These are phyloP conservation scores for Coemansia javaensis DNA, from an alignment of 192 early-diverging fungal genomes.

Conservation along the genomic window DNA sequence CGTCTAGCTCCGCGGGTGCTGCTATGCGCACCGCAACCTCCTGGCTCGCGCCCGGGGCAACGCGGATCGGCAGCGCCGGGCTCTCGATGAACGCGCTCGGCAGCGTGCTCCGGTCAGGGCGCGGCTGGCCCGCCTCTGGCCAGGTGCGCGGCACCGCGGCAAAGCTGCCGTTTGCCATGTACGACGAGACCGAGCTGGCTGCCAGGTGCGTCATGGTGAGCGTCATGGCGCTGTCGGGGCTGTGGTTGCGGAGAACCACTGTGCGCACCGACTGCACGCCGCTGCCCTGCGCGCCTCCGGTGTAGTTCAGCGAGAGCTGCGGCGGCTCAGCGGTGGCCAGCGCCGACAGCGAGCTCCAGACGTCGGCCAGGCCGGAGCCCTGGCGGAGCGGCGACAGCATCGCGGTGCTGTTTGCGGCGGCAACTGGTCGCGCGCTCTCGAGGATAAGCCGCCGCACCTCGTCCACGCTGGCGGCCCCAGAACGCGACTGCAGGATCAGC, in stretches of 20 bases:
- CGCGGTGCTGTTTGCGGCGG: slow-evolving; percentile 28
- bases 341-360: slow-evolving; percentile 29
- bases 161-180: slow-evolving; percentile 41
- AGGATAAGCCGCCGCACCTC: slow-evolving; percentile 38
- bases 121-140: slow-evolving; percentile 18
- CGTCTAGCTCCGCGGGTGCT: slow-evolving; percentile 28
- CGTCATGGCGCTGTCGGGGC: slow-evolving; percentile 26
- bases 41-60: slow-evolving; percentile 25
- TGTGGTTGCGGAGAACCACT: slow-evolving; percentile 34
- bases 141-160: slow-evolving; percentile 28
- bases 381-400: slow-evolving; percentile 42
- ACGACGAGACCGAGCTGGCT: slow-evolving; percentile 41
- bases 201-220: slow-evolving; percentile 43
- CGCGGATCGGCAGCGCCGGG: slow-evolving; percentile 25
- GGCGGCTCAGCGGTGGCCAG: slow-evolving; percentile 35
- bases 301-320: slow-evolving; percentile 46
- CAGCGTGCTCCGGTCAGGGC: slow-evolving; percentile 20
- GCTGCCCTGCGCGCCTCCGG: not conserved
- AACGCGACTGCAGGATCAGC: slow-evolving; percentile 39
- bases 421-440: slow-evolving; percentile 34
- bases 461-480: slow-evolving; percentile 16
- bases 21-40: slow-evolving; percentile 26
- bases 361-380: slow-evolving; percentile 41
- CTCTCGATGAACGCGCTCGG: slow-evolving; percentile 31
- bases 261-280: slow-evolving; percentile 7